Conservation (phyloP, 306 rosid species). For the Styphnolobium japonicum region DNA sequence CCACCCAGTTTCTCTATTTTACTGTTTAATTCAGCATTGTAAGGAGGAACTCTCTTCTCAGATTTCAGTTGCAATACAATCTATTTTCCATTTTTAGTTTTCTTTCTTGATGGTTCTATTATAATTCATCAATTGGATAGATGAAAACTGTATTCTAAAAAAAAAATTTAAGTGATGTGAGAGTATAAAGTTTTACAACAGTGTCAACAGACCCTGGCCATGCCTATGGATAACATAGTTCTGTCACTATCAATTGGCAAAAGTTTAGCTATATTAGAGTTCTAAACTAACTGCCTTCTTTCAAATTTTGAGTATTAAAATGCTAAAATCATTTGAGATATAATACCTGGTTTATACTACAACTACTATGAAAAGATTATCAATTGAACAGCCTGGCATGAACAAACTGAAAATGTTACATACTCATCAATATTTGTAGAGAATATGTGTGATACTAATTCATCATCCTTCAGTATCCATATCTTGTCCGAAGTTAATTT, state of each 20-base stretch:
- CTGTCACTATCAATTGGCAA: slow-evolving; percentile 9
- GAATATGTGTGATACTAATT: slow-evolving; percentile 53
- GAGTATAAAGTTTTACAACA: background rate
- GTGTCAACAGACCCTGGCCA: background rate
- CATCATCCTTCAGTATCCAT: slow-evolving; percentile 83
- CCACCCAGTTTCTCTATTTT: no score
- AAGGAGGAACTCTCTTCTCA: no score
- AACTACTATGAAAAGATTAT: background rate
- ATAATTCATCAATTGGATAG: background rate
- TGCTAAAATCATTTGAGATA: background rate
- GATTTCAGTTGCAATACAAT: no score
- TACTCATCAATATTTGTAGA: slow-evolving; percentile 50
- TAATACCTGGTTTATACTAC: slow-evolving; percentile 8
- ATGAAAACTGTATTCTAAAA: background rate
- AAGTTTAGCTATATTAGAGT: background rate
- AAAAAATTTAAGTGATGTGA: background rate
- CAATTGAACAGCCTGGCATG: slow-evolving; percentile 12
- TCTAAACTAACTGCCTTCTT: slow-evolving; percentile 3
- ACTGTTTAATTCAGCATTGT: no score
- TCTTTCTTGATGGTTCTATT: no score
- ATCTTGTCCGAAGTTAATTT: slow-evolving; percentile 69
- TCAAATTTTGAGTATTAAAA: background rate
- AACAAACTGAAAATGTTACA: slow-evolving; percentile 32
- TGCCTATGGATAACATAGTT: background rate
- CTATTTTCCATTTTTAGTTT: no score